These are phyloP conservation scores for Suillus subaureus DNA, from an alignment of 768 basidiomycete species.

Conservation along the genomic window DNA sequence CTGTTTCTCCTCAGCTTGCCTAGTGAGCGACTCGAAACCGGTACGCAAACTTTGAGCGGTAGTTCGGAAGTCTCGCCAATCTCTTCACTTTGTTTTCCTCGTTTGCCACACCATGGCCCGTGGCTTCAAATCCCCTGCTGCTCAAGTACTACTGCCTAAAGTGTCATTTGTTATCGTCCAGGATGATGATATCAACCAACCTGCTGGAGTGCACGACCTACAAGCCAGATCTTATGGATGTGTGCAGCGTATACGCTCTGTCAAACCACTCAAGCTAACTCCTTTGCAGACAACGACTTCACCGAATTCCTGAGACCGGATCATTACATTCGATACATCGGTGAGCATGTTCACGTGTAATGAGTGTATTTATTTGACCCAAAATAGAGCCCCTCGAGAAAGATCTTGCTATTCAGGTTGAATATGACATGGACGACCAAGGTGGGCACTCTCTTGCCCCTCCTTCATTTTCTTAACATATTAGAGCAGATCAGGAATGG, in stretches of 20 bases:
- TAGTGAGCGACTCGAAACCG: background rate
- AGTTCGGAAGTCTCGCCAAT: background rate
- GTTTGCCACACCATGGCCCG: conserved; percentile 37
- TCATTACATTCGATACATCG: conserved; percentile 90
- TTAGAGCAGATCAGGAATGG: conserved; percentile 85
- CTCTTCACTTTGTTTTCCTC: background rate
- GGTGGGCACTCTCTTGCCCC: conserved; percentile 45
- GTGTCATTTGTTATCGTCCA: conserved; percentile 68
- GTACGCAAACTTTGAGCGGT: background rate
- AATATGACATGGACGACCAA: conserved; percentile 99
- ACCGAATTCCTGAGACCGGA: conserved; percentile 76
- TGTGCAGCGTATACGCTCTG: conserved; percentile 38
- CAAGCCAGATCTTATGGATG: conserved; percentile 75
- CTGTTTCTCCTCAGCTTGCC: background rate
- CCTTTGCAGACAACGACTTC: conserved; percentile 59
- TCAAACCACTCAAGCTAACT: conserved; percentile 9
- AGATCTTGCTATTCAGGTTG: conserved; percentile 90
- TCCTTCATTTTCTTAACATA: conserved; percentile 12
- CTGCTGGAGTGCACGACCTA: conserved; percentile 62
- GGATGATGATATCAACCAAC: conserved; percentile 62
- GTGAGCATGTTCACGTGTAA: conserved; percentile 41
- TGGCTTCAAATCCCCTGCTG: conserved; percentile 37
- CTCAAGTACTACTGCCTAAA: conserved; percentile 53
- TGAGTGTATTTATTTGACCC: conserved; percentile 12
- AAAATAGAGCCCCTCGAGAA: conserved; percentile 83